phyloP scores from a whole-genome alignment of 495 filamentous ascomycete species.

The Daldinia decipiens region DNA sequence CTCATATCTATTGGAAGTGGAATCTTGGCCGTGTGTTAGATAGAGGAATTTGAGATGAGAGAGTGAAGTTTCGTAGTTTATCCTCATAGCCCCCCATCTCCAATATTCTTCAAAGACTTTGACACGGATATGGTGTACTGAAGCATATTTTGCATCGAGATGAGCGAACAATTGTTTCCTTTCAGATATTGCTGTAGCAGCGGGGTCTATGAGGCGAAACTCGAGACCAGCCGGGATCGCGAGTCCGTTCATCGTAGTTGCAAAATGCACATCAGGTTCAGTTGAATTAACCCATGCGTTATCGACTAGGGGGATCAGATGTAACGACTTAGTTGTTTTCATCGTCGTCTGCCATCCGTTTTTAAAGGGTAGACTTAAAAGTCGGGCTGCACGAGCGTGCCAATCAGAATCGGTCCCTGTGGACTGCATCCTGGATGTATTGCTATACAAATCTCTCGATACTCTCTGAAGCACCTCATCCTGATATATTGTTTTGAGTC shows the following conservation, averaged over 20 bases:
- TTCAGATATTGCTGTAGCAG: slow-evolving; percentile 23
- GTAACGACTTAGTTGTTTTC: slow-evolving; percentile 11
- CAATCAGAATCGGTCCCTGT: slow-evolving; percentile 25
- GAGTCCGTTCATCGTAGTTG: slow-evolving; percentile 22
- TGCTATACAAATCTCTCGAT: slow-evolving; percentile 7
- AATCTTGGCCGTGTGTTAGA: slow-evolving; percentile 33
- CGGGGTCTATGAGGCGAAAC: slow-evolving; percentile 31
- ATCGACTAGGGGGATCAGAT: slow-evolving; percentile 29
- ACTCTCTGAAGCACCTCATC: neutral
- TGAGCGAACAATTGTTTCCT: slow-evolving; percentile 44
- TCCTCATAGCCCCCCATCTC: neutral
- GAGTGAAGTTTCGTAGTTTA: slow-evolving; percentile 33
- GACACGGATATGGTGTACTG: slow-evolving; percentile 5
- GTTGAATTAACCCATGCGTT: slow-evolving; percentile 30
- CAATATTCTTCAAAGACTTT: slow-evolving; percentile 18
- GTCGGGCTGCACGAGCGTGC: slow-evolving; percentile 36
- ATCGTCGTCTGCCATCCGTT: neutral
- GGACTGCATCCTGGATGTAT: slow-evolving; percentile 29
- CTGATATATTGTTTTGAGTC: neutral
- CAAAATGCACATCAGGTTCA: slow-evolving; percentile 33
- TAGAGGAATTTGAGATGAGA: slow-evolving; percentile 50
- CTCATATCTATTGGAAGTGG: neutral
- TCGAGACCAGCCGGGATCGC: slow-evolving; percentile 44
- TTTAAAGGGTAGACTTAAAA: slow-evolving; percentile 21
- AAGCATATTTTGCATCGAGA: slow-evolving; percentile 37